Percentiles rank a stretch among this genome's conserved stretches.
Evolutionary conservation across 805 yeast genomes (phyloP).

Genomic region (Lipomyces japonicus): DNA sequence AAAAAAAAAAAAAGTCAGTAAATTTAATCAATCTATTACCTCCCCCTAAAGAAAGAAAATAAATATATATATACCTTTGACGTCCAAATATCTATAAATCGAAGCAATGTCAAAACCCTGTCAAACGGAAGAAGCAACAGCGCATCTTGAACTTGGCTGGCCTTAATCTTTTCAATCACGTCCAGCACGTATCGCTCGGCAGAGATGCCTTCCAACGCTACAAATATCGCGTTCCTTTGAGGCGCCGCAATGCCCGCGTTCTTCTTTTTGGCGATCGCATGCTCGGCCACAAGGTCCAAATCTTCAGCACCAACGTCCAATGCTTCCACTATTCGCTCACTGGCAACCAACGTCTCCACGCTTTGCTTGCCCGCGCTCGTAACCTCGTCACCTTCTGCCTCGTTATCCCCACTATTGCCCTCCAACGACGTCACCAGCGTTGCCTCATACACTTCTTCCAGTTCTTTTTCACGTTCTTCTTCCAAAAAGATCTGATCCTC

Average conservation of each 20-base stretch:
- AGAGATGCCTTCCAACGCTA: slow-evolving; percentile 57
- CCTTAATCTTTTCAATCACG: slow-evolving; percentile 62
- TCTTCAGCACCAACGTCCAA: slow-evolving; percentile 77
- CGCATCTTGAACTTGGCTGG: slow-evolving; percentile 90
- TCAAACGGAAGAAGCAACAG: slow-evolving; percentile 87
- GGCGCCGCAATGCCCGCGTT: slow-evolving; percentile 53
- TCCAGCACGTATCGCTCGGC: slow-evolving; percentile 80
- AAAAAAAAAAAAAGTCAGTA: slow-evolving; percentile 11
- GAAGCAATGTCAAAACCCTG: slow-evolving; percentile 64
- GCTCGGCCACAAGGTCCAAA: slow-evolving; percentile 52
- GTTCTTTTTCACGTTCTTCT: slow-evolving; percentile 93
- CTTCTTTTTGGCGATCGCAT: slow-evolving; percentile 45
- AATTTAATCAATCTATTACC: no score
- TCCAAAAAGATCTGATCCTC: slow-evolving; percentile 95
- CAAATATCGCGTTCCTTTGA: slow-evolving; percentile 63
- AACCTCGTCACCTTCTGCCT: slow-evolving; percentile 40
- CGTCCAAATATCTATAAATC: slow-evolving; percentile 76
- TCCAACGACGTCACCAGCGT: slow-evolving; percentile 71
- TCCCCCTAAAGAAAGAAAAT: slow-evolving; percentile 39
- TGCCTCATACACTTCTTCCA: slow-evolving; percentile 88
- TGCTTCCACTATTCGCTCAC: slow-evolving; percentile 90
- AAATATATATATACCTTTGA: slow-evolving; percentile 20
- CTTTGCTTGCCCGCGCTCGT: slow-evolving; percentile 74
- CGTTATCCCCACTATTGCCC: slow-evolving; percentile 43
- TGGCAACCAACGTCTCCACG: slow-evolving; percentile 86